Base-by-base conservation (phyloP, 768 basidiomycete species). In the Galerina sulciceps region DNA sequence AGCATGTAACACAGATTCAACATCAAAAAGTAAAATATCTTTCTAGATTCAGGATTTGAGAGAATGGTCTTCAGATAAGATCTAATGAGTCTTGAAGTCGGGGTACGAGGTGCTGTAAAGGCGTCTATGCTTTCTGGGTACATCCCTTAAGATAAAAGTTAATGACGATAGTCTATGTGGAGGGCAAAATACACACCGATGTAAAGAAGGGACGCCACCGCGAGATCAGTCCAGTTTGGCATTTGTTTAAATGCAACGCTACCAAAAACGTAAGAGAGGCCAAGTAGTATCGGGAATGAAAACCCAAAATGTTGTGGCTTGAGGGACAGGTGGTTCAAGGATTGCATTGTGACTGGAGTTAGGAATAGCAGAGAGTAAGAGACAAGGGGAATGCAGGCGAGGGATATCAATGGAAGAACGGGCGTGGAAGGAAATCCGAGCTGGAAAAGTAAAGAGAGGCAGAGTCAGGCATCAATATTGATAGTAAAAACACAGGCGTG, bases 1-100 rank as follows among this genome's bases (percentile, higher is more conserved):
- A 91, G 80, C 97, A 99, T 99, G 75, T 94, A 99, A 62, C 85
- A 89, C 75, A 99, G 79, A 73, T 99, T 99, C 47, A 99, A 79
- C 73, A 96, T 82, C 49, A 99, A 79, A 76, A 99, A 99, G 74
- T 96, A 98, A 74, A 96, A 98, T 57, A 99, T 99, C 73, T 91
- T 92, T 65, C 94, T 84, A 17, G 94, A 96, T 70, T 99, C 95
- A 3, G 89, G 86, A 65, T 96, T 96, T 17, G 90, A 87, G 37
- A 99, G 80, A 55, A 99, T 93, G 10, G 92, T 89, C 69, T 96
- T 96, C 52, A 98, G 76, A 71, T 97, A 94, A 31, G 85, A 82
- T 53, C 84, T 83, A 56, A 83, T 72, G 37, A 85, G 72, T 57
- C 82, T 81, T 35, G 83, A 81, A 22, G 81, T 76, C 6, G 85